Percentiles rank a stretch among this genome's conserved stretches.
phyloP scores from a whole-genome alignment of 2,329 filamentous ascomycete genomes.

The Elsinoe australis region DNA sequence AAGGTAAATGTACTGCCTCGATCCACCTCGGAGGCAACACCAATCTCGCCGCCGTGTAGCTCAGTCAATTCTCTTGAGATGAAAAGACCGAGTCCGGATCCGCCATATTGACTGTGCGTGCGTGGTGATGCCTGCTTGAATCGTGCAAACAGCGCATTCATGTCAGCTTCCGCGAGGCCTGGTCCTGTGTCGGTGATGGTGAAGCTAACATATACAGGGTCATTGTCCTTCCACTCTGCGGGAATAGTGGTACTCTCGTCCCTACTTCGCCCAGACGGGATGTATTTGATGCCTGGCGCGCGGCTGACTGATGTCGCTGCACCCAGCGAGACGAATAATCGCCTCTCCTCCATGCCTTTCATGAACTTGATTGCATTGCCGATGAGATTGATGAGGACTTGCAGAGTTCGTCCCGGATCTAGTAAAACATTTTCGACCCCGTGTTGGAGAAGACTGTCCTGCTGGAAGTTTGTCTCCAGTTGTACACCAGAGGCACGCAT shows the following conservation, averaged over 20 bases:
- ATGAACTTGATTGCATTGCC: constrained; percentile 27
- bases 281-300: constrained; percentile 1
- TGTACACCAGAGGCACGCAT: constrained; percentile 19
- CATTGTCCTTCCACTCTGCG: neutral
- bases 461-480: neutral
- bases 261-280: neutral
- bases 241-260: neutral
- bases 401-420: constrained; percentile 27
- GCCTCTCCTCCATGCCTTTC: constrained; percentile 5
- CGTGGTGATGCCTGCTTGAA: constrained; percentile 61
- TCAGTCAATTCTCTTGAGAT: constrained; percentile 61
- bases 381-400: constrained; percentile 29
- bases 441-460: neutral
- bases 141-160: constrained; percentile 52
- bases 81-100: constrained; percentile 61
- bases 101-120: constrained; percentile 63
- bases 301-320: neutral
- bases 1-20: constrained; percentile 60
- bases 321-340: constrained; percentile 7
- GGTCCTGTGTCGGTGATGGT: constrained; percentile 21
- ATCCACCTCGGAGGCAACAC: constrained; percentile 51
- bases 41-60: constrained; percentile 61
- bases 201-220: constrained; percentile 20
- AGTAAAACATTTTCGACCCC: constrained; percentile 23
- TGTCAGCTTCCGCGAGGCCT: constrained; percentile 33